Conservation (phyloP, 805 yeast species). For the Lipomyces chichibuensis region DNA sequence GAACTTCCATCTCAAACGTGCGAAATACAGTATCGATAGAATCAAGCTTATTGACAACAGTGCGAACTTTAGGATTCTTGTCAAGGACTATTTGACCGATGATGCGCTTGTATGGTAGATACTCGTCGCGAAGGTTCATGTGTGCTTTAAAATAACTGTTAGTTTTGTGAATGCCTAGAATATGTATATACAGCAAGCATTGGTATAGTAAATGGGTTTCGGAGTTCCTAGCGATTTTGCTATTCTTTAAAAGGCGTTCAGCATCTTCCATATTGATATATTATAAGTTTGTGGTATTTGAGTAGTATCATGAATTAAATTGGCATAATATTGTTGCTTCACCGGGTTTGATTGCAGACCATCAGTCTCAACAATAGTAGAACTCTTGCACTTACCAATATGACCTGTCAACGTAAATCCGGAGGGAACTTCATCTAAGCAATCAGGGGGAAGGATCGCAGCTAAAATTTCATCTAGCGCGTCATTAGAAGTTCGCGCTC, state of each 20-base stretch:
- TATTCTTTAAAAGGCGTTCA: not conserved
- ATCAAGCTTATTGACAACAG: constrained; percentile 91
- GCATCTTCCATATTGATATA: constrained; percentile 1
- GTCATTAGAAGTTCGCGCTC: not conserved
- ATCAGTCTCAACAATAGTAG: not conserved
- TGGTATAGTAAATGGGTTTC: not conserved
- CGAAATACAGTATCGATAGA: constrained; percentile 85
- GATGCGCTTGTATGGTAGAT: constrained; percentile 73
- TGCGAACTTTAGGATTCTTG: constrained; percentile 76
- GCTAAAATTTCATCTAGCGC: constrained; percentile 71
- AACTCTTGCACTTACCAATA: constrained; percentile 45
- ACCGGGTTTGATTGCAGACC: not conserved
- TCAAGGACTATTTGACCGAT: constrained; percentile 92
- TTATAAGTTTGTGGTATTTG: not conserved
- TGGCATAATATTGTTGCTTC: not conserved
- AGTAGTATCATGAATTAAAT: not conserved
- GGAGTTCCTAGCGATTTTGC: not conserved
- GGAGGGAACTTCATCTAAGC: constrained; percentile 75
- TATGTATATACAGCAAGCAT: not conserved
- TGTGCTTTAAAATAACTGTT: constrained; percentile 58
- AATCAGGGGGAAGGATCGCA: constrained; percentile 73
- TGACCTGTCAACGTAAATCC: constrained; percentile 95
- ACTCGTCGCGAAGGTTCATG: constrained; percentile 79
- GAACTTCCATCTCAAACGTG: constrained; percentile 89
- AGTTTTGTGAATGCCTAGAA: not conserved